A percentile compares a stretch with the other conserved stretches of the same genome.
Conservation (phyloP, 805 yeast genomes). For the Sugiyamaella mastotermitis region DNA sequence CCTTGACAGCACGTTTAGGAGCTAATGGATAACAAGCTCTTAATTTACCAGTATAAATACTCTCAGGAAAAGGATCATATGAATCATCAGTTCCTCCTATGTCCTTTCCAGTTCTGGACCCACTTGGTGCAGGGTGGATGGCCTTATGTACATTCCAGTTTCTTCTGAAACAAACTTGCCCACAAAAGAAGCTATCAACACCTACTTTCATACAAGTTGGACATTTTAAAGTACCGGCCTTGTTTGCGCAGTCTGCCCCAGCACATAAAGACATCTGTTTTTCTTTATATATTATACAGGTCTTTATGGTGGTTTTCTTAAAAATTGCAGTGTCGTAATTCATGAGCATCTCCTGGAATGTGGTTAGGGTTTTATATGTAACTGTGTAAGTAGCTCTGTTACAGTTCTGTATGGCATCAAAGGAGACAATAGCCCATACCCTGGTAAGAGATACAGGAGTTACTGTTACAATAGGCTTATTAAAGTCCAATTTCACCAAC, state of each 20-base stretch:
- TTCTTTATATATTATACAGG: no score
- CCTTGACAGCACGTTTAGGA: constrained; percentile 67
- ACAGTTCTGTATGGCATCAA: no score
- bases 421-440: no score
- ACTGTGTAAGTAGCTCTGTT: no score
- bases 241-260: constrained; percentile 81
- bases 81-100: constrained; percentile 34
- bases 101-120: neutral
- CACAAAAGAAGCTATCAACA: constrained; percentile 62
- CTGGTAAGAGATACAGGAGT: no score
- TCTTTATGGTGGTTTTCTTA: no score
- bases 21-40: constrained; percentile 79
- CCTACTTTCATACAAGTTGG: constrained; percentile 84
- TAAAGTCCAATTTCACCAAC: no score
- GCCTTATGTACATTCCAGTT: constrained; percentile 55
- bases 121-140: constrained; percentile 54
- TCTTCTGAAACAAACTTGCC: constrained; percentile 76
- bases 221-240: constrained; percentile 76
- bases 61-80: constrained; percentile 85
- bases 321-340: no score
- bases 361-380: no score
- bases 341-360: no score
- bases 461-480: no score
- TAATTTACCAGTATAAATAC: constrained; percentile 64
- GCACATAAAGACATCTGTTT: no score